Evolutionary conservation across 2,329 filamentous ascomycete species (phyloP).

Genomic region (Fusarium incarnatum): DNA sequence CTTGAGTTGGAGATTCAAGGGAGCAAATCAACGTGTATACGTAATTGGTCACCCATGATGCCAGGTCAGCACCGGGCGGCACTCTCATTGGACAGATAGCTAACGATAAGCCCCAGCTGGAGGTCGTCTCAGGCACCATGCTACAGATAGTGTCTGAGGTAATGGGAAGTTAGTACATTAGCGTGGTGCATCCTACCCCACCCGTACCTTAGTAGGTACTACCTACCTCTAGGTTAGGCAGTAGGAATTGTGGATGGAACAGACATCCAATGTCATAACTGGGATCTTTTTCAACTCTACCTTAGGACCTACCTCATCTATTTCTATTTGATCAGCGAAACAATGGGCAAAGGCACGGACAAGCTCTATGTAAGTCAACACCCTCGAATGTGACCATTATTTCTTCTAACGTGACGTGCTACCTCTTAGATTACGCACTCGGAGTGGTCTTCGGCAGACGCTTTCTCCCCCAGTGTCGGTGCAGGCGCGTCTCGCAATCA

Average conservation of each 20-base stretch:
- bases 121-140: conserved; percentile 29
- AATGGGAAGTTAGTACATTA: neutral
- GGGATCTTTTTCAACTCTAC: neutral
- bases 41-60: conserved; percentile 46
- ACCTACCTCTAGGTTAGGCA: neutral
- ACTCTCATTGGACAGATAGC: conserved; percentile 22
- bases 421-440: conserved; percentile 84
- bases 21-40: conserved; percentile 40
- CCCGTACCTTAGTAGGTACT: neutral
- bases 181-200: conserved; percentile 31
- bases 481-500: conserved; percentile 70
- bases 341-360: conserved; percentile 59
- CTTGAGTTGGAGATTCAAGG: conserved; percentile 30
- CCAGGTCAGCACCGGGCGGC: conserved; percentile 40
- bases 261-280: conserved; percentile 12
- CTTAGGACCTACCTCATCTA: neutral
- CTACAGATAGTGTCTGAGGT: conserved; percentile 2
- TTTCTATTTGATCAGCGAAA: conserved; percentile 20
- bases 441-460: conserved; percentile 93
- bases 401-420: neutral
- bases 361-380: conserved; percentile 56
- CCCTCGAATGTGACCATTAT: neutral
- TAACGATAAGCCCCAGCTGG: conserved; percentile 37
- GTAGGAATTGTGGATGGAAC: neutral
- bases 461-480: conserved; percentile 84